Conservation (phyloP, 2,329 filamentous ascomycete species). For the Epichloe gansuensis region DNA sequence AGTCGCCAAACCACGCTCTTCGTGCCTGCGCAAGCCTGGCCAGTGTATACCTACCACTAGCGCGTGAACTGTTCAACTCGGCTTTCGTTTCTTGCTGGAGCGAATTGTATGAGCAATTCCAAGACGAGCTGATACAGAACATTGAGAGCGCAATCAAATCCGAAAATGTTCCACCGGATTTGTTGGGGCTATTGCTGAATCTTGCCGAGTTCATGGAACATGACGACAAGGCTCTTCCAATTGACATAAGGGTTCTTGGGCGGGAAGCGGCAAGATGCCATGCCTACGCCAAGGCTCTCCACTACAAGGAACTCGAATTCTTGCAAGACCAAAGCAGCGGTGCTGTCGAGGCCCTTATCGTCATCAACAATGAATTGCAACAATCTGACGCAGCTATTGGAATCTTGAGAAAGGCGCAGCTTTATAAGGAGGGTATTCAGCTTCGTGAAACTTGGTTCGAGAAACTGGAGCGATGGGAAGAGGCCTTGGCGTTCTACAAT, state of each 20-base stretch:
- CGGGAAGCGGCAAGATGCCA: constrained; percentile 94
- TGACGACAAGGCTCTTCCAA: constrained; percentile 94
- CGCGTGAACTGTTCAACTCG: constrained; percentile 92
- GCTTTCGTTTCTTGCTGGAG: constrained; percentile 99
- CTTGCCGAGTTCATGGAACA: constrained; percentile 99
- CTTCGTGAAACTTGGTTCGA: constrained; percentile 98
- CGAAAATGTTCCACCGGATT: constrained; percentile 88
- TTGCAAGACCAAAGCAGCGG: constrained; percentile 92
- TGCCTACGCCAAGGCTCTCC: constrained; percentile 92
- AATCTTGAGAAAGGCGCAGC: constrained; percentile 89
- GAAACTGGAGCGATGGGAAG: constrained; percentile 95
- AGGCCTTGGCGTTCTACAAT: constrained; percentile 84
- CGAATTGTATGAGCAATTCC: constrained; percentile 90
- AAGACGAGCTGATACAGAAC: constrained; percentile 88
- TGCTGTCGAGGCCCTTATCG: constrained; percentile 92
- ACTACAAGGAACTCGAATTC: constrained; percentile 98
- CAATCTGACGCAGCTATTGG: constrained; percentile 97
- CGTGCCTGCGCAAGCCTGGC: constrained; percentile 86
- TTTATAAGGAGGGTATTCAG: constrained; percentile 85
- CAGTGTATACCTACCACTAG: constrained; percentile 80
- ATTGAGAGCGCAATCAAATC: constrained; percentile 94
- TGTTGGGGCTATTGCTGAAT: constrained; percentile 86
- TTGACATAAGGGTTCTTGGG: constrained; percentile 88
- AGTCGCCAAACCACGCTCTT: constrained; percentile 90
- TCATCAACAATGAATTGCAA: constrained; percentile 98